These are phyloP conservation scores for Candida tetrigidarum DNA, from an alignment of 1,139 yeast species.

Conservation along the genomic window DNA sequence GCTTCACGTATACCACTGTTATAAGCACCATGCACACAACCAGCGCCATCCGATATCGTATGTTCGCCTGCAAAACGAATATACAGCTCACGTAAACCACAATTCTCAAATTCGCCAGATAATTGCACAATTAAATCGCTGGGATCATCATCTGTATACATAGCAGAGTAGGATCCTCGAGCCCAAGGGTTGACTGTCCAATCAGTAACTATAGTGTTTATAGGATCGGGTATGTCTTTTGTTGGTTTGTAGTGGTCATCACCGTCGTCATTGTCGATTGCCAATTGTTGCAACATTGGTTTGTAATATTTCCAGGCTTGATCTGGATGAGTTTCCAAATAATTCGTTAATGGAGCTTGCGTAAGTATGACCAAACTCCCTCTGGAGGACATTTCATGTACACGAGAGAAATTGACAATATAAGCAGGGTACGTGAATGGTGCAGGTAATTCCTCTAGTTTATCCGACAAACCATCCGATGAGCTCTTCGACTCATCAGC, in stretches of 20 bases:
- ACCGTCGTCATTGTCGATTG: too few relatives aligned
- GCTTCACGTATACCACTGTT: slow-evolving; percentile 76
- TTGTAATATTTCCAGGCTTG: slow-evolving; percentile 45
- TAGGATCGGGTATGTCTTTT: slow-evolving; percentile 53
- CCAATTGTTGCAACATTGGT: slow-evolving; percentile 37
- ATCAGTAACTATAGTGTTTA: slow-evolving; percentile 54
- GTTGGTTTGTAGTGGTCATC: too few relatives aligned
- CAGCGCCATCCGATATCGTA: slow-evolving; percentile 74
- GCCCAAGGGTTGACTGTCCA: slow-evolving; percentile 78
- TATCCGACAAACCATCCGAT: slow-evolving; percentile 19
- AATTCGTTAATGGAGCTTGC: slow-evolving; percentile 71
- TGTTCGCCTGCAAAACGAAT: slow-evolving; percentile 89
- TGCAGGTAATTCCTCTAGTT: slow-evolving; percentile 22
- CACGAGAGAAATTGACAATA: slow-evolving; percentile 35
- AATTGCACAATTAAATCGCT: slow-evolving; percentile 58
- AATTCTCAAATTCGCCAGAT: slow-evolving; percentile 51
- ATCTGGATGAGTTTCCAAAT: slow-evolving; percentile 38
- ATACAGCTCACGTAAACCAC: slow-evolving; percentile 42
- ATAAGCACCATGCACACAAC: slow-evolving; percentile 86
- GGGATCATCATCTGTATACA: slow-evolving; percentile 70
- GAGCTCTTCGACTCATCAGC: slow-evolving; percentile 25
- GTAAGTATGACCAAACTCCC: slow-evolving; percentile 60
- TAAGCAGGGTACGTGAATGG: slow-evolving; percentile 36
- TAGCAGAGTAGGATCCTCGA: slow-evolving; percentile 77
- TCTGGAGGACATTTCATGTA: slow-evolving; percentile 19